Evolutionary conservation across 257 asterid genomes (phyloP), one percentile per base, ranked within the genome.

Genomic region (Przewalskia tangutica): DNA sequence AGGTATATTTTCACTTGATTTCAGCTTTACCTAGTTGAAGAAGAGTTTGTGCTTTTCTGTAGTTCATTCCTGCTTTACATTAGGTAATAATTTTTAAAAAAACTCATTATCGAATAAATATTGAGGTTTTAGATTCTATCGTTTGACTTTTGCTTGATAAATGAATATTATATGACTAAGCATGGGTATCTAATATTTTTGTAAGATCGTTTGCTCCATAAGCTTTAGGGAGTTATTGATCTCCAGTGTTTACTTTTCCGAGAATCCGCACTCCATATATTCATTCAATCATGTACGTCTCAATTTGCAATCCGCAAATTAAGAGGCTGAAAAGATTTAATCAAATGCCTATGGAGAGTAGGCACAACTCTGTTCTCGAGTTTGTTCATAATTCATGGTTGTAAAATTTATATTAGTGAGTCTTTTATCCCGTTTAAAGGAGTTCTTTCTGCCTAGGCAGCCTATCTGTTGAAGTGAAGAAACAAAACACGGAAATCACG

Each of bases 1-100:
- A 94, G 97, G 98, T 94, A 86, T 77, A 46, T 34, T 7, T 68
- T 80, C 56, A 44, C 34, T 70, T 70, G 34, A 81, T 68, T 65
- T 48, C 62, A 53, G 66, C 44, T 44, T 46, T 11, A 44, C 18
- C 32, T 12, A 63, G 79, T 11, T 23, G 34, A 42, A 68, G 55
- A 68, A 68, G 18, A 64, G 71, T 65, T 65, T 65, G 2, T 46
- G 10, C 53, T 46, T 46, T 46, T 46, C 10, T 46, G 53, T 46
- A 46, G 53, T 7, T 46, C 6, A 9, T 36, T 55, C 50, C 12
- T 65, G 20, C 0, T 6, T 36, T 36, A 6, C 48, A 16, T 34
- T 64, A 32, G 73, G 73, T 32, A 64, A 27, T 23, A 2, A 27
- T 27, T 27, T 27, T 0, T 1, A 27, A 27, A 23, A 27, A 27